phyloP scores from a whole-genome alignment of 768 basidiomycete genomes.

The Leucosporidium yakuticum region DNA sequence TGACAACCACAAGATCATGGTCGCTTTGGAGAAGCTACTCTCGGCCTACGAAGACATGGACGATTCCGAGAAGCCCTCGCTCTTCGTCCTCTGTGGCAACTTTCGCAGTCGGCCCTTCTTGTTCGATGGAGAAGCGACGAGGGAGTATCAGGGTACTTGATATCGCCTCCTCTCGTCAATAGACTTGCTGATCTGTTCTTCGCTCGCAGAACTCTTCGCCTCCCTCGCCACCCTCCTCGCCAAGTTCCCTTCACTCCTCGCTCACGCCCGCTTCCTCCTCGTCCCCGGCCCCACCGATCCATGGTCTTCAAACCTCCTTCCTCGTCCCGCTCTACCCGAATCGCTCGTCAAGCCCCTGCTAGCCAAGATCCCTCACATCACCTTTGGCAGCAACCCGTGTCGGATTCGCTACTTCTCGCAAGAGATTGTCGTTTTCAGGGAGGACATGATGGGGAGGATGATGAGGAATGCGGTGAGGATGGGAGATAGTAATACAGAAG shows the following conservation, averaged over 20 bases:
- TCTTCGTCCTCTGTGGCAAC: slow-evolving; percentile 90
- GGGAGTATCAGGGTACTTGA: slow-evolving; percentile 71
- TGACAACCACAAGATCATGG: slow-evolving; percentile 75
- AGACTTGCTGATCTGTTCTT: neutral
- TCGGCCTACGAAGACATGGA: slow-evolving; percentile 73
- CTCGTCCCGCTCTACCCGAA: slow-evolving; percentile 72
- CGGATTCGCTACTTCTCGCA: slow-evolving; percentile 91
- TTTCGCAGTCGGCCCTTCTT: slow-evolving; percentile 78
- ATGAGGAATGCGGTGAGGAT: slow-evolving; percentile 83
- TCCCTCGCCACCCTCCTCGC: slow-evolving; percentile 75
- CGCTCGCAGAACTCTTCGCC: slow-evolving; percentile 69
- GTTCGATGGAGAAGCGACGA: slow-evolving; percentile 71
- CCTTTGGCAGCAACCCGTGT: slow-evolving; percentile 86
- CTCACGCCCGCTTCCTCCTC: slow-evolving; percentile 80
- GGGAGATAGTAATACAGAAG: slow-evolving; percentile 53
- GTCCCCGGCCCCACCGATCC: slow-evolving; percentile 92
- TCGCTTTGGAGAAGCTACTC: slow-evolving; percentile 75
- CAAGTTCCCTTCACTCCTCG: slow-evolving; percentile 68
- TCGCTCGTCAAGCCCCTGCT: slow-evolving; percentile 65
- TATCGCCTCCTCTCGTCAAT: neutral
- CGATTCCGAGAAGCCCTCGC: slow-evolving; percentile 66
- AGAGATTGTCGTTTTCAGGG: slow-evolving; percentile 87
- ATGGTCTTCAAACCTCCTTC: slow-evolving; percentile 62
- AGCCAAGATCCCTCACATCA: slow-evolving; percentile 66
- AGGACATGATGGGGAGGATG: slow-evolving; percentile 91